Evolutionary conservation across 768 basidiomycete genomes (phyloP), one percentile per base, ranked within the genome.

Genomic region (Leccinum sublutescens): DNA sequence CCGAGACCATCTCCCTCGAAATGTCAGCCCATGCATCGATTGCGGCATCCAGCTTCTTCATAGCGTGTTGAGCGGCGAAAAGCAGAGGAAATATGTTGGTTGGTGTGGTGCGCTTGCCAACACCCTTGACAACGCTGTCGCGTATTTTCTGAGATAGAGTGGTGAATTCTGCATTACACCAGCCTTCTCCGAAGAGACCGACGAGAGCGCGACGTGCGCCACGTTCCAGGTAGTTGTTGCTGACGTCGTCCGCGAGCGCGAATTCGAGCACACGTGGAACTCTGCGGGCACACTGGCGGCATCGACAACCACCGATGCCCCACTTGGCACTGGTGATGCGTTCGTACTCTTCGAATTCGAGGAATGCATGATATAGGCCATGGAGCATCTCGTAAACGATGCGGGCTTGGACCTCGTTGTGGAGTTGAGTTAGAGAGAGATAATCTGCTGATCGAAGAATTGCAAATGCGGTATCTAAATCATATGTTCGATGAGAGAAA

Each of bases 401-500:
- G 59, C 91, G 84, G 0, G 89, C 87, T 65, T 93, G 90, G 47
- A 90, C 81, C 68, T 98, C 96, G 58, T 83, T 80, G 60, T 85
- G 82, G 4, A 99, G 84, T 1, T 86, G 77, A 15, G 86, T 71
- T 43, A 98, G 79, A 33, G 81, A 78, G 47, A 98, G 88, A 73
- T 95, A 98, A 10, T 80, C 77, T 1, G 95, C 86, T 1, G 92
- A 85, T 40, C 88, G 86, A 71, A 94, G 85, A 66, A 98, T 93
- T 61, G 90, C 84, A 71, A 98, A 93, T 0, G 91, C 90, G 15
- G 95, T 98, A 48, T 87, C 82, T 64, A 98, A 86, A 76, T 98
- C 96, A 74, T 93, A 97, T 1, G 91, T 87, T 14, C 96, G 81
- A 66, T 98, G 91, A 4, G 92, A 94, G 72, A 98, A 97, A 29